Percentiles rank a stretch among this genome's conserved stretches.
Evolutionary conservation across 2,329 filamentous ascomycete genomes (phyloP).

Genomic region (Colletotrichum plurivorum): DNA sequence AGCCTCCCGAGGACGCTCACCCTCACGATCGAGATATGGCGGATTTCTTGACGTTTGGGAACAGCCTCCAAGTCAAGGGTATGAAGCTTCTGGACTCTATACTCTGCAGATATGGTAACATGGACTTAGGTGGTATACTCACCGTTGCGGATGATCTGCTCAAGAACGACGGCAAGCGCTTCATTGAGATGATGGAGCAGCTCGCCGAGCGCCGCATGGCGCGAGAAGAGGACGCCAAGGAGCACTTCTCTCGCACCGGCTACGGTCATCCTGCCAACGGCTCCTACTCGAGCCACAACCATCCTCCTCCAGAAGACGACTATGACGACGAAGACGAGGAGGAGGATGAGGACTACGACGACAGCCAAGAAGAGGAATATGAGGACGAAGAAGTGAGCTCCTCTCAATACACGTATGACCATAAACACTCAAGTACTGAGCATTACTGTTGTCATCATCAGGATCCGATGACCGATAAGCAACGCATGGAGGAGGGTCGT

Average conservation of each 20-base stretch:
- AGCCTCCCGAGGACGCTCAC: slow-evolving; percentile 78
- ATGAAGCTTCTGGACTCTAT: slow-evolving; percentile 63
- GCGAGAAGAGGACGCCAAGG: slow-evolving; percentile 89
- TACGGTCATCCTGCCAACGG: slow-evolving; percentile 72
- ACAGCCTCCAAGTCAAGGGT: slow-evolving; percentile 94
- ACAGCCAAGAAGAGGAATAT: slow-evolving; percentile 70
- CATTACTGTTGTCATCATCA: slow-evolving; percentile 63
- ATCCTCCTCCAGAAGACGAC: slow-evolving; percentile 82
- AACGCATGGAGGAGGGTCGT: slow-evolving; percentile 98
- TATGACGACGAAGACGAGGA: slow-evolving; percentile 78
- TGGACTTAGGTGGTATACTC: slow-evolving; percentile 88
- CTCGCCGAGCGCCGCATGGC: slow-evolving; percentile 97
- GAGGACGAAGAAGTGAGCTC: slow-evolving; percentile 67
- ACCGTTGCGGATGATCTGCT: slow-evolving; percentile 98
- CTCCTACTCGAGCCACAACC: slow-evolving; percentile 75
- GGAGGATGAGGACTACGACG: slow-evolving; percentile 67
- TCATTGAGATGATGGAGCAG: slow-evolving; percentile 99
- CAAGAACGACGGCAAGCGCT: slow-evolving; percentile 99
- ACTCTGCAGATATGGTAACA: slow-evolving; percentile 62
- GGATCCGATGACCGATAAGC: slow-evolving; percentile 97
- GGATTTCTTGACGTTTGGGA: slow-evolving; percentile 98
- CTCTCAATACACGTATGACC: slow-evolving; percentile 42
- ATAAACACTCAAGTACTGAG: slow-evolving; percentile 55
- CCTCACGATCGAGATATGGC: slow-evolving; percentile 75
- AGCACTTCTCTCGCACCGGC: slow-evolving; percentile 70